A percentile compares a stretch with the other conserved stretches of the same genome.
Evolutionary conservation across 495 filamentous ascomycete genomes (phyloP).

Genomic region (Evansstolkia leycettana): DNA sequence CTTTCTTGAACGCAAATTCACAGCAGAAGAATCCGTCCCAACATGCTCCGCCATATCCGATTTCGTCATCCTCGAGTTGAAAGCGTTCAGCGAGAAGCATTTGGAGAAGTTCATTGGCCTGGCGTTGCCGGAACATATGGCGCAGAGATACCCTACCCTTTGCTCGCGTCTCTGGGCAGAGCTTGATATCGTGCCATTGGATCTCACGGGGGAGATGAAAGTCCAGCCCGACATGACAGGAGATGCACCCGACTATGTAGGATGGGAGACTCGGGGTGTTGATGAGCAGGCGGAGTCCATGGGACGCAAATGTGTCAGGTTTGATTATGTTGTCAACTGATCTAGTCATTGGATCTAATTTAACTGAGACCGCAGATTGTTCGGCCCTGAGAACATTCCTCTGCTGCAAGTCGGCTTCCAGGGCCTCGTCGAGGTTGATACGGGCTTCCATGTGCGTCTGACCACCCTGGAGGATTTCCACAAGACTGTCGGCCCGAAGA

Average conservation of each 20-base stretch:
- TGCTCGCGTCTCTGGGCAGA: conserved; percentile 70
- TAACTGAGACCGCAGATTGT: conserved; percentile 29
- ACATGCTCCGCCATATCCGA: conserved; percentile 33
- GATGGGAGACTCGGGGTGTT: conserved; percentile 43
- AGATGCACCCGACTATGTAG: neutral
- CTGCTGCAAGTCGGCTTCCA: conserved; percentile 62
- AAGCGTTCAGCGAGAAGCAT: conserved; percentile 46
- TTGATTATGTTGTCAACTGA: conserved; percentile 12
- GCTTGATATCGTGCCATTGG: conserved; percentile 64
- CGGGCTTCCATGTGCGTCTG: conserved; percentile 47
- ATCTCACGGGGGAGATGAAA: conserved; percentile 25
- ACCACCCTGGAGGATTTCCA: conserved; percentile 51
- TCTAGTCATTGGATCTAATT: neutral
- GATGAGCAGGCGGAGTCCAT: conserved; percentile 84
- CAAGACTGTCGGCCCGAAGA: conserved; percentile 44
- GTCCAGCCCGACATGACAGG: conserved; percentile 6
- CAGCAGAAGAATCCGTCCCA: conserved; percentile 9
- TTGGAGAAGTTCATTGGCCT: conserved; percentile 55
- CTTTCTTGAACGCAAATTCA: conserved; percentile 49
- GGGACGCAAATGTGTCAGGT: conserved; percentile 70
- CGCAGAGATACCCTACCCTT: conserved; percentile 38
- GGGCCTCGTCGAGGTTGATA: conserved; percentile 67
- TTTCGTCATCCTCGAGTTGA: conserved; percentile 40
- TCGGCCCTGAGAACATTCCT: conserved; percentile 63
- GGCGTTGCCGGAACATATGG: conserved; percentile 31